Percentiles rank a stretch among this genome's conserved stretches.
phyloP scores from a whole-genome alignment of 768 basidiomycete genomes.

The Leccinum boreale region DNA sequence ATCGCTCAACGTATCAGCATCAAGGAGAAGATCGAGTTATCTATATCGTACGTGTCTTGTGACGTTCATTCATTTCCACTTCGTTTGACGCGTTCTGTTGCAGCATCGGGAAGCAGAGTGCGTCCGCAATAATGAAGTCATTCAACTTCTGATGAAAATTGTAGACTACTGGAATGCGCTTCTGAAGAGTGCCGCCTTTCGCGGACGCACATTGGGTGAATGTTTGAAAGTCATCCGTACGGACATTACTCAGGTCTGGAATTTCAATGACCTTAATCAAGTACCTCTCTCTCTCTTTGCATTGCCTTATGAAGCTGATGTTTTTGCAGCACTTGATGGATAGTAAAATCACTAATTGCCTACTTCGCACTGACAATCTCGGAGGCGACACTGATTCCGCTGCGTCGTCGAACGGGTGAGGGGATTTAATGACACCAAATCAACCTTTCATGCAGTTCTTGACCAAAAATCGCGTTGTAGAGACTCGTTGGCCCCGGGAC shows the following conservation, averaged over 20 bases:
- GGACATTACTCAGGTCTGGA: constrained; percentile 15
- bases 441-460: not conserved
- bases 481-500: not conserved
- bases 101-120: constrained; percentile 14
- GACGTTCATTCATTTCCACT: not conserved
- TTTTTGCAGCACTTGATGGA: constrained; percentile 7
- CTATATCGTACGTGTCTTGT: constrained; percentile 6
- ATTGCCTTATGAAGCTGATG: not conserved
- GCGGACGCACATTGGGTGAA: constrained; percentile 1
- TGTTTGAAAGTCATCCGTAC: constrained; percentile 12
- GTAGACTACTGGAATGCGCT: constrained; percentile 14
- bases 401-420: not conserved
- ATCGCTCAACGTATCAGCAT: constrained; percentile 19
- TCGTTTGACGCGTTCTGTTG: not conserved
- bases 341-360: not conserved
- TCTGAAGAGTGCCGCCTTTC: constrained; percentile 7
- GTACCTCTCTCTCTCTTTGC: not conserved
- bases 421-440: not conserved
- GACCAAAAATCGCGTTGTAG: not conserved
- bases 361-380: constrained; percentile 6
- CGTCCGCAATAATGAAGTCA: not conserved
- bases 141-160: not conserved
- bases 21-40: constrained; percentile 12
- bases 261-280: constrained; percentile 10
- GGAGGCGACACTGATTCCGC: not conserved